Conservation (phyloP, 495 filamentous ascomycete species). For the Neurospora sp. region DNA sequence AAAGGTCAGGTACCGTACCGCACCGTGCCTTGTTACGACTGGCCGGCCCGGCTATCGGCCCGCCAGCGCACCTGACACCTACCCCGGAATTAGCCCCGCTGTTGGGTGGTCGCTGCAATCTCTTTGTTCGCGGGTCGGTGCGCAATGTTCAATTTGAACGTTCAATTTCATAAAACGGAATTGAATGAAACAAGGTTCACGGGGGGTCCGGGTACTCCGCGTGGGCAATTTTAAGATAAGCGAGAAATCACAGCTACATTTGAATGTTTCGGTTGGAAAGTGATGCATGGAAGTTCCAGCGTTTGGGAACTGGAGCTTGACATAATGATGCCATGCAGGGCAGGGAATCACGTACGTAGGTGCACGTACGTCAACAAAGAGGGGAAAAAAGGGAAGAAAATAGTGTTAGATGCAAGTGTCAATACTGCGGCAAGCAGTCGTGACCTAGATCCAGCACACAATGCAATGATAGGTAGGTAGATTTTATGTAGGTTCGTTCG, state of each 20-base stretch:
- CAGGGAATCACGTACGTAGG: not conserved
- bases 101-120: not conserved
- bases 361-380: not conserved
- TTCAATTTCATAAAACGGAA: not conserved
- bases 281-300: not conserved
- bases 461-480: not conserved
- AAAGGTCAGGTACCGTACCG: not conserved
- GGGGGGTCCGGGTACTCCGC: too few relatives aligned
- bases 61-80: not conserved
- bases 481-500: not conserved
- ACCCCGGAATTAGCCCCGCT: not conserved
- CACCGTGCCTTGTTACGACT: not conserved
- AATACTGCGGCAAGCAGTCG: not conserved
- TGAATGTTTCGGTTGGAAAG: not conserved
- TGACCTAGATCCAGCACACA: not conserved
- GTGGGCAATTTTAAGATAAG: not conserved
- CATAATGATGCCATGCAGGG: not conserved
- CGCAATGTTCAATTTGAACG: not conserved
- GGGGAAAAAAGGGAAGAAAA: not conserved
- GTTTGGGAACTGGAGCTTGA: not conserved
- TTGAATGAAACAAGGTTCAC: not conserved
- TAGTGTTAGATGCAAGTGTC: not conserved
- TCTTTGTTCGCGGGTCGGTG: not conserved
- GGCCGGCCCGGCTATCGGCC: not conserved
- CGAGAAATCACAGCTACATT: not conserved